Conservation (phyloP, 768 basidiomycete species). For the Rhodotorula sphaerocarpa region DNA sequence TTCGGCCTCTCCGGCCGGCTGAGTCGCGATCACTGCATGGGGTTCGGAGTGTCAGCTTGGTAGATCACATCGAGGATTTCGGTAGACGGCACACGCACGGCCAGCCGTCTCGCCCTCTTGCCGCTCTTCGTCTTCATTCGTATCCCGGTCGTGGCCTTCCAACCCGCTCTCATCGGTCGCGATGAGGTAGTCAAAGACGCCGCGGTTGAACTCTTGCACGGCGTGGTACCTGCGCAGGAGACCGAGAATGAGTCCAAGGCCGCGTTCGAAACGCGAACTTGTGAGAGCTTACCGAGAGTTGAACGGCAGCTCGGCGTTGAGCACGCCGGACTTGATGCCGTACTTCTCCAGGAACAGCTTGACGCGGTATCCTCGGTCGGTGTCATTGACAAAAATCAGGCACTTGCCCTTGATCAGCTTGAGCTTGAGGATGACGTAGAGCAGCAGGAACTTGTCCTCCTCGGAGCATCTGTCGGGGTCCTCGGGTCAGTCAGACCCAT, state of each 20-base stretch:
- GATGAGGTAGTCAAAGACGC: slow-evolving; percentile 96
- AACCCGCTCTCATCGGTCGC: slow-evolving; percentile 83
- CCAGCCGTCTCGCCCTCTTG: slow-evolving; percentile 39
- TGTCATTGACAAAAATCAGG: slow-evolving; percentile 90
- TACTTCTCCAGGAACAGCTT: slow-evolving; percentile 99
- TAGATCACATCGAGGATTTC: not conserved
- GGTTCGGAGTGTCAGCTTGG: too few relatives aligned
- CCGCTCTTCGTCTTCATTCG: slow-evolving; percentile 48
- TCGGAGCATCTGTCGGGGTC: slow-evolving; percentile 61
- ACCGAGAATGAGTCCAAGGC: not conserved
- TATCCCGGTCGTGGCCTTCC: slow-evolving; percentile 51
- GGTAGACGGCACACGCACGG: slow-evolving; percentile 2
- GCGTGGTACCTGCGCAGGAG: slow-evolving; percentile 67
- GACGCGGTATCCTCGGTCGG: slow-evolving; percentile 85
- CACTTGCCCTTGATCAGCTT: slow-evolving; percentile 93
- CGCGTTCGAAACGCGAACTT: not conserved
- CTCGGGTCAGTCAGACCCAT: not conserved
- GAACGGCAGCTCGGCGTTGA: slow-evolving; percentile 89
- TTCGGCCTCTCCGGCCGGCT: slow-evolving; percentile 11
- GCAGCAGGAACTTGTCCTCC: slow-evolving; percentile 91
- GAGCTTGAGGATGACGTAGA: slow-evolving; percentile 92
- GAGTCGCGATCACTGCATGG: slow-evolving; percentile 38
- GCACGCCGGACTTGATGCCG: slow-evolving; percentile 86
- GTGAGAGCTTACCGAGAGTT: slow-evolving; percentile 81
- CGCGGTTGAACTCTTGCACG: slow-evolving; percentile 97